Base-by-base conservation (phyloP, 1,284 basidiomycete species). In the Austroboletus niveus region DNA sequence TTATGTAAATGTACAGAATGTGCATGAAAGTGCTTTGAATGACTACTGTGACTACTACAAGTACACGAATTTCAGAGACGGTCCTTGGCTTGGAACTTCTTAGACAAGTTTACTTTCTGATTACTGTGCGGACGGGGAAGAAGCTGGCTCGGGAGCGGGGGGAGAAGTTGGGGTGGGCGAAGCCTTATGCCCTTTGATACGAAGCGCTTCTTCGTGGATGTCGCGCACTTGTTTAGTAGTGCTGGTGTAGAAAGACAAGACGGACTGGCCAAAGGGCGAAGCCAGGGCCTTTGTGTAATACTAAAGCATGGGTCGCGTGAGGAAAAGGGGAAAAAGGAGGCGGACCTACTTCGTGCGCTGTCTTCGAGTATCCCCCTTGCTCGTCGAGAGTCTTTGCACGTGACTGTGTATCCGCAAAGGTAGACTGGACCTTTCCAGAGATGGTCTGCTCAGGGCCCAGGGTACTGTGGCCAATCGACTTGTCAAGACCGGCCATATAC, bases 141-240 rank as follows among this genome's bases (percentile, higher is more conserved):
- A 32, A 8, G 57, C 47, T 0, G 55, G 46, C 7, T 45, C 54
- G 24, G 47, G 60, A 30, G 56, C 51, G 24, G 61, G 51, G 12
- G 63, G 38, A 6, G 62, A 53, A 30, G 57, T 35, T 35, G 56
- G 56, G 10, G 63, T 46, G 9, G 47, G 36, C 0, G 55, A 43
- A 11, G 65, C 2, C 63, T 86, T 85, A 60, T 89, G 80, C 51
- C 76, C 77, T 29, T 82, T 79, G 62, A 94, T 89, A 41, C 92
- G 82, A 52, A 78, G 75, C 2, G 92, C 92, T 69, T 95, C 92
- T 62, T 92, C 91, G 64, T 94, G 92, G 49, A 94, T 92, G 63
- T 94, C 92, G 35, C 77, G 67, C 15, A 90, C 82, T 64, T 92
- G 87, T 71, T 94, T 94, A 30, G 84, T 78, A 1, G 91, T 91